phyloP scores from a whole-genome alignment of 2,329 filamentous ascomycete species.

The Orbilia brochopaga region DNA sequence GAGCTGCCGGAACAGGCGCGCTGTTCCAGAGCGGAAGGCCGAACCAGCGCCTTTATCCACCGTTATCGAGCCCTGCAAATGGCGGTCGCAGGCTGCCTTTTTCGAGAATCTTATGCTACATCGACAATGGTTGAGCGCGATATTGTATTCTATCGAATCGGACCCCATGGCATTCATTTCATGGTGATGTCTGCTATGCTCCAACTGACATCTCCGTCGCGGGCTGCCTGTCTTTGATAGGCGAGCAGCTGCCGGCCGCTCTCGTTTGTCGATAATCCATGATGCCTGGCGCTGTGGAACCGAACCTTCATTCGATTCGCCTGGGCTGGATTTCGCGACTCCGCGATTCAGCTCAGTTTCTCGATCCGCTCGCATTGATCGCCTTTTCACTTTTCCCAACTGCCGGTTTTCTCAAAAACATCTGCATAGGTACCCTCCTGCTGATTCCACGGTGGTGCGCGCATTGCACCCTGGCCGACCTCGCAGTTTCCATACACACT shows the following conservation, averaged over 20 bases:
- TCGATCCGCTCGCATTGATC: not conserved
- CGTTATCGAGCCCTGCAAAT: slow-evolving; percentile 3
- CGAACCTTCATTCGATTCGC: slow-evolving; percentile 20
- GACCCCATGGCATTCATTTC: not conserved
- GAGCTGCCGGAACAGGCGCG: slow-evolving; percentile 41
- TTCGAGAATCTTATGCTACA: not conserved
- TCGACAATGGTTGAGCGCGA: not conserved
- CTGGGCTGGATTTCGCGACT: slow-evolving; percentile 1
- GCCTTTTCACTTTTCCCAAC: slow-evolving; percentile 11
- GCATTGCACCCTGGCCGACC: slow-evolving; percentile 42
- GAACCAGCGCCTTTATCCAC: slow-evolving; percentile 37
- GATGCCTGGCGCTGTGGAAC: slow-evolving; percentile 43
- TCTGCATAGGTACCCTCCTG: slow-evolving; percentile 19
- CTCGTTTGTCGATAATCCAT: slow-evolving; percentile 27
- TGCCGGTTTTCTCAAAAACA: slow-evolving; percentile 37
- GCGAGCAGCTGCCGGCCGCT: slow-evolving; percentile 25
- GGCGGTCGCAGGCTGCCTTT: slow-evolving; percentile 13
- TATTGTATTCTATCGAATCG: not conserved
- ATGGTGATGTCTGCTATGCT: not conserved
- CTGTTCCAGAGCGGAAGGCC: slow-evolving; percentile 49
- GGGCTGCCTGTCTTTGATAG: slow-evolving; percentile 39
- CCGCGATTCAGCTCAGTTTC: not conserved
- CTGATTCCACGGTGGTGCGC: not conserved
- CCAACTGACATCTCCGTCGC: not conserved
- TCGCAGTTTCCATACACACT: slow-evolving; percentile 78